phyloP scores from a whole-genome alignment of 2,329 filamentous ascomycete genomes.

The Drechslerella coelobrocha region DNA sequence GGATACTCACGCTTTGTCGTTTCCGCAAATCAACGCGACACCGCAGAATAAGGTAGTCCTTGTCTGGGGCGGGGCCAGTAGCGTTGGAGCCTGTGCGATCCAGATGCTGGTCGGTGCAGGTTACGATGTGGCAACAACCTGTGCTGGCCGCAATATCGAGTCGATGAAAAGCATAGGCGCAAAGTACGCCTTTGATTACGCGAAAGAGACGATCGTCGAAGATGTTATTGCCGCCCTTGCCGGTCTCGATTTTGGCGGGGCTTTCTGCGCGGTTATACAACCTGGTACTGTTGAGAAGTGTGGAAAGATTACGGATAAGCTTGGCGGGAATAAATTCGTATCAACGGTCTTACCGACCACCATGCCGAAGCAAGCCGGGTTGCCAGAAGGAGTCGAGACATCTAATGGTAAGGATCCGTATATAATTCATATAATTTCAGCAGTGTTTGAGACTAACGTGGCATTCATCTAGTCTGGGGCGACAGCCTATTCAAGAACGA shows the following conservation, averaged over 20 bases:
- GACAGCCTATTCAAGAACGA: conserved; percentile 10
- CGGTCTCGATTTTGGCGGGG: conserved; percentile 11
- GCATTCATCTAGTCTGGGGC: conserved; percentile 9
- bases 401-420: conserved; percentile 11
- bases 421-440: background rate
- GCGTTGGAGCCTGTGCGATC: conserved; percentile 61
- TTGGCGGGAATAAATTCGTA: conserved; percentile 23
- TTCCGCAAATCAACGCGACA: conserved; percentile 14
- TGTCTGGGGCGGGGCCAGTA: conserved; percentile 64
- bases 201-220: conserved; percentile 9
- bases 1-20: conserved; percentile 51
- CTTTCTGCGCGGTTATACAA: conserved; percentile 8
- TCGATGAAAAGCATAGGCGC: conserved; percentile 61
- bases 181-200: conserved; percentile 50
- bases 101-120: conserved; percentile 61
- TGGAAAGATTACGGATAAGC: conserved; percentile 9
- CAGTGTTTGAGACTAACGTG: background rate
- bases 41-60: conserved; percentile 57
- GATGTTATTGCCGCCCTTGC: conserved; percentile 11
- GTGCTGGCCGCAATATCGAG: conserved; percentile 60
- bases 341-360: conserved; percentile 11
- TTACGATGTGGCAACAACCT: conserved; percentile 61
- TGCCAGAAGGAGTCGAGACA: conserved; percentile 16
- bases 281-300: background rate
- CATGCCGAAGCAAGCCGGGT: background rate